These are phyloP conservation scores for Elongisporangium anandrum DNA, from an alignment of 352 stramenopile species.

Conservation along the genomic window DNA sequence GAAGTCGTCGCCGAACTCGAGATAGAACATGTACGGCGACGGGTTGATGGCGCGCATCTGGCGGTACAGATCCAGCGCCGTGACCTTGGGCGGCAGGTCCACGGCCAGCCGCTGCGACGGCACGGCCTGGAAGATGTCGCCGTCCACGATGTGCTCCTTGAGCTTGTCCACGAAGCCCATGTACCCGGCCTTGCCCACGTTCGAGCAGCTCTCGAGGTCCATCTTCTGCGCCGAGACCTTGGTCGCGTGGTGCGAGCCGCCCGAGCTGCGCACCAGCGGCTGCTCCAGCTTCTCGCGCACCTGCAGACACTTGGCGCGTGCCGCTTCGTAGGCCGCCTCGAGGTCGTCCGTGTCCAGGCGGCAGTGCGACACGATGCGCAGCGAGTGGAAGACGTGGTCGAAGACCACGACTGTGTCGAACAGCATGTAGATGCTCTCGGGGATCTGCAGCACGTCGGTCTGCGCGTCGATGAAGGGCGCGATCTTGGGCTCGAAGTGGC, in stretches of 20 bases:
- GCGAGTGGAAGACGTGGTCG: conserved; percentile 88
- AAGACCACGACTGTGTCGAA: conserved; percentile 89
- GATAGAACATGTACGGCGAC: conserved; percentile 89
- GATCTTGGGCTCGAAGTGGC: conserved; percentile 85
- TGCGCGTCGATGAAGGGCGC: conserved; percentile 73
- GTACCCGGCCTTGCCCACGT: conserved; percentile 82
- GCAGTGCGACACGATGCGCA: conserved; percentile 86
- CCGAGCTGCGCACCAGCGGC: conserved; percentile 49
- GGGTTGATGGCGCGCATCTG: conserved; percentile 88
- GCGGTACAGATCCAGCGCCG: conserved; percentile 78
- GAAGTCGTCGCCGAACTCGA: conserved; percentile 82
- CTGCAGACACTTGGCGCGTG: conserved; percentile 66
- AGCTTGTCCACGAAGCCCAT: conserved; percentile 85
- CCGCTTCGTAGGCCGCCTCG: conserved; percentile 59
- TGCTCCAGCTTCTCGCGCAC: conserved; percentile 61
- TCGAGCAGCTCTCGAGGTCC: conserved; percentile 72
- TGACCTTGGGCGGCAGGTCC: conserved; percentile 62
- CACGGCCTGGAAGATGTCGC: conserved; percentile 89
- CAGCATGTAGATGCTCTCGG: conserved; percentile 90
- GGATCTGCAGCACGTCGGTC: conserved; percentile 73
- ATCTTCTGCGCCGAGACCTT: conserved; percentile 26
- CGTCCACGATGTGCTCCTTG: conserved; percentile 87
- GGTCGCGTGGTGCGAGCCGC: conserved; percentile 42
- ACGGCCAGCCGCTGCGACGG: conserved; percentile 76
- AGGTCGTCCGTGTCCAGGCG: conserved; percentile 67